Conservation (phyloP, 306 rosid species). For the Corylus avellana region DNA sequence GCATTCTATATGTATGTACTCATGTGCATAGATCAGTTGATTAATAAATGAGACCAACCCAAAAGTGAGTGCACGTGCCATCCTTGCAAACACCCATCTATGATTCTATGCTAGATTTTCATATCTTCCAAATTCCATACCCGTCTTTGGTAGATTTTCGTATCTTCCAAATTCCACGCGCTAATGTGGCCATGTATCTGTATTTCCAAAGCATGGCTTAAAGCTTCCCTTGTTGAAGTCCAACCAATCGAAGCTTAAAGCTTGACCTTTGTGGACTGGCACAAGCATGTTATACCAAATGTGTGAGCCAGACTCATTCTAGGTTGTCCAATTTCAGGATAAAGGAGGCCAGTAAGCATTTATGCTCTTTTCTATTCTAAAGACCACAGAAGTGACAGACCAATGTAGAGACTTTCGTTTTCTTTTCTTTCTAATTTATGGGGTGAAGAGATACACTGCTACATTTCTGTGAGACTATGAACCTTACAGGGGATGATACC, state of each 20-base stretch:
- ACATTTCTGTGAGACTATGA: background rate
- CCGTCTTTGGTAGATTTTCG: background rate
- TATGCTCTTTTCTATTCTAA: background rate
- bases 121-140: background rate
- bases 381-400: background rate
- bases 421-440: background rate
- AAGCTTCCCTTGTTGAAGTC: conserved; percentile 4
- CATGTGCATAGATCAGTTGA: background rate
- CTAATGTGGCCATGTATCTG: background rate
- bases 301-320: background rate
- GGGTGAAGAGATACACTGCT: background rate
- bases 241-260: background rate
- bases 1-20: background rate
- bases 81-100: conserved; percentile 13
- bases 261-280: background rate
- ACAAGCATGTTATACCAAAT: conserved; percentile 7
- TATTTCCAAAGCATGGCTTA: background rate
- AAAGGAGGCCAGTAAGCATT: background rate
- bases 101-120: background rate
- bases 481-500: background rate
- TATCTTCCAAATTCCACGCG: conserved; percentile 4
- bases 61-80: background rate
- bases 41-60: background rate
- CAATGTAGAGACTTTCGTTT: background rate
- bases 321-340: background rate